Base-by-base conservation (phyloP, 2,329 filamentous ascomycete species). In the Penicillium sp. region DNA sequence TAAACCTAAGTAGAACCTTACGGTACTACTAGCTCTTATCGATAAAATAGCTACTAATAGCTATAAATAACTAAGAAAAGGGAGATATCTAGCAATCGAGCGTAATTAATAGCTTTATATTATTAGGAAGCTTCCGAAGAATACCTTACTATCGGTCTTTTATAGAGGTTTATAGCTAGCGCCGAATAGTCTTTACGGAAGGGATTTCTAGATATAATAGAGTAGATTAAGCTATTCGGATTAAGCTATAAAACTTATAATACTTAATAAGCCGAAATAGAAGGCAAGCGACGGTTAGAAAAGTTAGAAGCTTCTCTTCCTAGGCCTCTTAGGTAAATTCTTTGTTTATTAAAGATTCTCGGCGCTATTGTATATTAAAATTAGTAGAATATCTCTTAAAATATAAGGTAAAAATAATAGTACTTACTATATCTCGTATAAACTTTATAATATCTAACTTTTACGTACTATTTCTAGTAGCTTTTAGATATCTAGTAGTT, bases 231-330 rank as follows among this genome's bases (percentile, higher is more conserved):
- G 25, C 42, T 24, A 49, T 46, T 28, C 42, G 15, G 9, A 54
- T 31, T 32, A 53, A 28, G 13, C 23, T 20, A n/a, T 44, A 13
- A 10, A 53, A 53, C 32, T 40, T 28, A n/a, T 24, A 43, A 37
- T 53, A 18, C 39, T 53, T 23, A 49, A 49, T 42, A 32, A 53
- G 50, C 32, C 29, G 12, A 42, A 53, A 49, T 3, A 15, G 43
- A 39, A 53, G 33, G 10, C 33, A 29, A 12, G 12, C 35, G 8
- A 44, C 31, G 10, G 29, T 33, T 20, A 52, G 43, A 32, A 48
- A 48, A 2, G 20, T 31, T 40, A 43, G 13, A 23, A 49, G 18
- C 13, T 35, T 44, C 28, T 49, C 37, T 39, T 43, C 41, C 46
- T 8, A 48, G 3, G 5, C 25, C 27, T 48, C 32, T 32, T 38